Evolutionary conservation across 495 filamentous ascomycete genomes (phyloP).

Genomic region (Penicillium flavigenum): DNA sequence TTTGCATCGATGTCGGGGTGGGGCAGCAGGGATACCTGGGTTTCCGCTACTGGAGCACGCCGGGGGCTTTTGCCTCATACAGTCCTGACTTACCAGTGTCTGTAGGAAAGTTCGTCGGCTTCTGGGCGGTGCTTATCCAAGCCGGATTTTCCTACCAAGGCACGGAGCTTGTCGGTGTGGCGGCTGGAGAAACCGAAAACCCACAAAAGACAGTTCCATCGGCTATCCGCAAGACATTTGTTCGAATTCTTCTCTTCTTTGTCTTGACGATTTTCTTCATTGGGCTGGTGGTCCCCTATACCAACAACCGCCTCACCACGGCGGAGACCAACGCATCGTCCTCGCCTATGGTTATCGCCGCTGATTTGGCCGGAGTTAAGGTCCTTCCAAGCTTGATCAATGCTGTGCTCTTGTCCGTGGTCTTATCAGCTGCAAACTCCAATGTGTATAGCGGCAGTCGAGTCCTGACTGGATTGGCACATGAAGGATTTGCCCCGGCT

Average conservation of each 20-base stretch:
- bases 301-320: conserved; percentile 29
- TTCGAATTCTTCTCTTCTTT: conserved; percentile 67
- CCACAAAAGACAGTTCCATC: conserved; percentile 60
- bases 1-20: conserved; percentile 59
- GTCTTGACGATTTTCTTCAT: conserved; percentile 67
- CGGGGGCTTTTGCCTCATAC: conserved; percentile 59
- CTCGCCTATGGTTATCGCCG: conserved; percentile 63
- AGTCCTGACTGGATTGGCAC: conserved; percentile 59
- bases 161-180: conserved; percentile 65
- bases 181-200: conserved; percentile 66
- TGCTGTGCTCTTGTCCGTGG: conserved; percentile 67
- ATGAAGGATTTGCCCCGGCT: conserved; percentile 57
- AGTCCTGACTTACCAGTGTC: conserved; percentile 60
- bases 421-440: conserved; percentile 69
- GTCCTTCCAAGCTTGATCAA: conserved; percentile 75
- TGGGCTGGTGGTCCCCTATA: conserved; percentile 60
- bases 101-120: conserved; percentile 40
- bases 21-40: conserved; percentile 56
- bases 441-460: conserved; percentile 74
- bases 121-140: conserved; percentile 44
- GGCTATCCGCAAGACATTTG: conserved; percentile 67
- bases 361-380: conserved; percentile 59
- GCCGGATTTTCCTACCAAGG: conserved; percentile 67
- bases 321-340: conserved; percentile 56
- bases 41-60: conserved; percentile 60